Base-by-base conservation (phyloP, 495 filamentous ascomycete species). In the Daldinia loculata region DNA sequence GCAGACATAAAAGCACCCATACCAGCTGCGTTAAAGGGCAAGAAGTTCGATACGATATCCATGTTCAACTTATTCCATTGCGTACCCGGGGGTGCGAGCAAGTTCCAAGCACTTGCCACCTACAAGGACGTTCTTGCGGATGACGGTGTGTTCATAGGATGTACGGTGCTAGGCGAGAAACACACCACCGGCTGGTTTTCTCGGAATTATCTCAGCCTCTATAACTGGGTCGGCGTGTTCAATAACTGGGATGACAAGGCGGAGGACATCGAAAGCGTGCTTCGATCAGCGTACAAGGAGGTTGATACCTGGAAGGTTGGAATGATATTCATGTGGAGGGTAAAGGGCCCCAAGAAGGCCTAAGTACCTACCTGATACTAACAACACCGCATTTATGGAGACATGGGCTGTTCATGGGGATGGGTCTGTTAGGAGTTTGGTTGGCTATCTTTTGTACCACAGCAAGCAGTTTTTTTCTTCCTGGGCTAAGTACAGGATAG, bases 21-120 rank as follows among this genome's bases (percentile, higher is more conserved):
- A 4, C 75, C 71, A 0, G 30, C 38, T 9, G 67, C 15, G 8
- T 48, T 75, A 4, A 1, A 63, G 9, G 64, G 58, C 34, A 55
- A 29, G n/a, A 62, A 67, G 56, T 80, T 79, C 32, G 75, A 80
- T 57, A 79, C 77, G 0, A 71, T 84, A 30, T 80, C 77, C 38
- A 73, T 79, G 63, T 83, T 81, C 65, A 80, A 80, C 59, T 38
- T 83, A 2, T 48, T 84, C 2, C 81, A 84, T 56, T 82, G 81
- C 61, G 41, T 84, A 2, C 78, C 80, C 0, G 74, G 72, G 0
- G 43, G 62, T 0, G 58, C 72, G 14, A 71, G 53, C 29, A 57
- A 77, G 45, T 41, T 60, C 8, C 19, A 6, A 36, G 71, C 50
- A 3, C 75, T 82, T 17, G 58, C 36, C n/a, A 51, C 67, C 12